Evolutionary conservation across 495 filamentous ascomycete genomes (phyloP).

Genomic region (Gamarada debralockiae): DNA sequence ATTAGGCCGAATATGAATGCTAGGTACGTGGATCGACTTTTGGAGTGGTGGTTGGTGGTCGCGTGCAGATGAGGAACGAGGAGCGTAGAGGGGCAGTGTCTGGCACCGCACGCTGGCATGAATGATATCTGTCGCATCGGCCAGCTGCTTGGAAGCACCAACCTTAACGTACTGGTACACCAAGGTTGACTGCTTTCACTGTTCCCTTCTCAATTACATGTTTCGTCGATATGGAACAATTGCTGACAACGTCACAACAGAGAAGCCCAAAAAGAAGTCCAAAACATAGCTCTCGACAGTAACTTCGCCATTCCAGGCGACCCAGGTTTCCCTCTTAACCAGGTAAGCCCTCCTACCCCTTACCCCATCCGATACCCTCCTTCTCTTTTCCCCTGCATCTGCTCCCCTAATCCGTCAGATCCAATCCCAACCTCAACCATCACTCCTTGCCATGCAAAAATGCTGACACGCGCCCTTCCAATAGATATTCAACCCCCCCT

Average conservation of each 20-base stretch:
- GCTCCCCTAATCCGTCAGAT: neutral
- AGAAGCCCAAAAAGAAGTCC: slow-evolving; percentile 51
- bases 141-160: too few relatives aligned
- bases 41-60: too few relatives aligned
- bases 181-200: too few relatives aligned
- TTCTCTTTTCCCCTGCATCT: neutral
- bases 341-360: slow-evolving; percentile 40
- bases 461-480: neutral
- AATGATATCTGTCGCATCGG: neutral
- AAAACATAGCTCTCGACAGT: slow-evolving; percentile 66
- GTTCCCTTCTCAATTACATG: too few relatives aligned
- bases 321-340: slow-evolving; percentile 87
- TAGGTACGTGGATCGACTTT: slow-evolving; percentile 27
- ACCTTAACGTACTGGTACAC: too few relatives aligned
- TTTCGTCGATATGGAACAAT: too few relatives aligned
- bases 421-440: too few relatives aligned
- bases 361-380: neutral
- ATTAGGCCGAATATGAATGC: slow-evolving; percentile 66
- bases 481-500: slow-evolving; percentile 62
- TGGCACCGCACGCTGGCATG: too few relatives aligned
- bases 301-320: slow-evolving; percentile 97
- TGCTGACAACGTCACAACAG: slow-evolving; percentile 22
- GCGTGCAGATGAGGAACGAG: too few relatives aligned
- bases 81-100: too few relatives aligned
- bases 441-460: slow-evolving; percentile 3